Conservation (phyloP, 2,329 filamentous ascomycete species). For the Phialemoniopsis sp. region DNA sequence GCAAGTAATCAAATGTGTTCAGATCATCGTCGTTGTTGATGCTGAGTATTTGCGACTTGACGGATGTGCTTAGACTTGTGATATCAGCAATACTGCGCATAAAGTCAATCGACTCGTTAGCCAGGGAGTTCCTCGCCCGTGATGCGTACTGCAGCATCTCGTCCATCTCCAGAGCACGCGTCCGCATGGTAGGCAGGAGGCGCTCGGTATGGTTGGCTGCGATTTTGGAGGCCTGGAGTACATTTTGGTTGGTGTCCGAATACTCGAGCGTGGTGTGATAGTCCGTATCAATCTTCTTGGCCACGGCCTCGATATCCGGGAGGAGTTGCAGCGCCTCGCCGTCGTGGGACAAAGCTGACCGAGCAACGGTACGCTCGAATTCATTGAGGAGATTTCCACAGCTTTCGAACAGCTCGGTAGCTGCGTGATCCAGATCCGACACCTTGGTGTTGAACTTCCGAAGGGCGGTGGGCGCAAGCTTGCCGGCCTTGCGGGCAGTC, state of each 20-base stretch:
- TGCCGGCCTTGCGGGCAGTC: slow-evolving; percentile 68
- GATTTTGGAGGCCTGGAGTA: slow-evolving; percentile 59
- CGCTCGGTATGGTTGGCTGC: slow-evolving; percentile 61
- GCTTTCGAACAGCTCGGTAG: slow-evolving; percentile 55
- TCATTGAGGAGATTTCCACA: slow-evolving; percentile 59
- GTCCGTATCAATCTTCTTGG: slow-evolving; percentile 83
- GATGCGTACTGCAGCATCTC: slow-evolving; percentile 55
- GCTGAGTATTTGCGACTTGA: slow-evolving; percentile 68
- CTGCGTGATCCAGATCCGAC: slow-evolving; percentile 55
- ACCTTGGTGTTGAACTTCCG: slow-evolving; percentile 57
- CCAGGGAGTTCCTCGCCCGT: slow-evolving; percentile 64
- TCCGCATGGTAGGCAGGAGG: slow-evolving; percentile 53
- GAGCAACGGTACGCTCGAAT: slow-evolving; percentile 55
- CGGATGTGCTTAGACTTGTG: slow-evolving; percentile 67
- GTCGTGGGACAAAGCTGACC: slow-evolving; percentile 51
- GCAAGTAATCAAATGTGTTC: slow-evolving; percentile 76
- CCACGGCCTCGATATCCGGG: slow-evolving; percentile 80
- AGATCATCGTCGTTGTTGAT: slow-evolving; percentile 72
- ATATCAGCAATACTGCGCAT: slow-evolving; percentile 82
- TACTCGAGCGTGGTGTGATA: slow-evolving; percentile 73
- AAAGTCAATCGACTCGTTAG: slow-evolving; percentile 61
- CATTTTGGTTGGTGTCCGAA: slow-evolving; percentile 55
- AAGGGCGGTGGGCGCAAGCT: slow-evolving; percentile 54
- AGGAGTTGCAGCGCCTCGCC: slow-evolving; percentile 66
- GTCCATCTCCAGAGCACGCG: slow-evolving; percentile 56